Evolutionary conservation across 257 asterid genomes (phyloP).

Genomic region (Nicotiana knightiana): DNA sequence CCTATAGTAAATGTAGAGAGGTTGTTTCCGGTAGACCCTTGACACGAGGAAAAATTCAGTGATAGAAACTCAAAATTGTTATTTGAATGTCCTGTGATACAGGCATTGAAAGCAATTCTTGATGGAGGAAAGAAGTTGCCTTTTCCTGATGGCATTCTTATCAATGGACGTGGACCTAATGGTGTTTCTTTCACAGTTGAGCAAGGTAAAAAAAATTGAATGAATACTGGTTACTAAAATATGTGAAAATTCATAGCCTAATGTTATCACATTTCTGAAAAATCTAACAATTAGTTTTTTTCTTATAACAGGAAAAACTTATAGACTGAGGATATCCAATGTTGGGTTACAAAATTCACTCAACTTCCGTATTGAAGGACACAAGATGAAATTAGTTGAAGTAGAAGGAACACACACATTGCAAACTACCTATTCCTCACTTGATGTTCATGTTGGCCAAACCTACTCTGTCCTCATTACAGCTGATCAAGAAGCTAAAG

Average conservation of each 20-base stretch:
- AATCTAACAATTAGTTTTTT: background rate
- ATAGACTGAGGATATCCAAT: slow-evolving; percentile 75
- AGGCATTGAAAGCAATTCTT: slow-evolving; percentile 58
- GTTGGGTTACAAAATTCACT: slow-evolving; percentile 77
- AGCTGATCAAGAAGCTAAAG: slow-evolving; percentile 70
- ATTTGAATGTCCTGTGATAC: background rate
- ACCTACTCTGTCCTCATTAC: slow-evolving; percentile 82
- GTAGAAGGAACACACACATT: slow-evolving; percentile 96
- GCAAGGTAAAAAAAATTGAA: background rate
- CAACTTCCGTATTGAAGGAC: slow-evolving; percentile 81
- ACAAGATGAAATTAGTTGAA: slow-evolving; percentile 79
- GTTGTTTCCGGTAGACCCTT: no score
- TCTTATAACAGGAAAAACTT: slow-evolving; percentile 53
- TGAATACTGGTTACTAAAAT: background rate
- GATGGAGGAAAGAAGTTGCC: slow-evolving; percentile 77
- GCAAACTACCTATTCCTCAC: slow-evolving; percentile 71
- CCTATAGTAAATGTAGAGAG: no score
- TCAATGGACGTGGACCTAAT: slow-evolving; percentile 82
- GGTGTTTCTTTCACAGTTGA: slow-evolving; percentile 53
- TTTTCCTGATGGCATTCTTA: slow-evolving; percentile 74
- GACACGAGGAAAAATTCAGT: no score
- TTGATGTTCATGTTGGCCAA: slow-evolving; percentile 81
- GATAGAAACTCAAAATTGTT: background rate
- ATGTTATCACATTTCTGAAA: background rate
- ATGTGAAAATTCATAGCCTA: background rate